These are phyloP conservation scores for Eucalyptus sideroxylon DNA, from an alignment of 345 rosid species.

Conservation along the genomic window DNA sequence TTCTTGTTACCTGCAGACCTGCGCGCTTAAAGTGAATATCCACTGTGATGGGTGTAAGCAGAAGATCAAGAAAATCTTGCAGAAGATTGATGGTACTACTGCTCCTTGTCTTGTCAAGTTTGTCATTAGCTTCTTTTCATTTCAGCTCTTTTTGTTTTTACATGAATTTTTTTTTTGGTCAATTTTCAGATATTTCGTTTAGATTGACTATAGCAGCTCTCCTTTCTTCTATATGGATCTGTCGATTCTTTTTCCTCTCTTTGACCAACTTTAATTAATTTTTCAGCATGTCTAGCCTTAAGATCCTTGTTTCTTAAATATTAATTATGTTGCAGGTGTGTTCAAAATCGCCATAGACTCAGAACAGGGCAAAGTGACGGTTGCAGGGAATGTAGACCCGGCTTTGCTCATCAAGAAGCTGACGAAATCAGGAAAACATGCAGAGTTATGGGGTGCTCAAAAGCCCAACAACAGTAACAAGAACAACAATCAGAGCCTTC, in stretches of 20 bases:
- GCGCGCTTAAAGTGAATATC: conserved; percentile 85
- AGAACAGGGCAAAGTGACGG: conserved; percentile 86
- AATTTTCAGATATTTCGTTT: neutral
- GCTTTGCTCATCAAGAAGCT: conserved; percentile 68
- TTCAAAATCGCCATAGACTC: conserved; percentile 64
- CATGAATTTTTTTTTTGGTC: neutral
- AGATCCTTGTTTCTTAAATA: neutral
- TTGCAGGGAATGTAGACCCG: conserved; percentile 74
- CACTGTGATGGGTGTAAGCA: conserved; percentile 95
- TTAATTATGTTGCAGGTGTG: conserved; percentile 31
- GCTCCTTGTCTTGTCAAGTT: neutral
- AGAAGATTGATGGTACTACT: conserved; percentile 84
- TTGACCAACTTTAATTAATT: neutral
- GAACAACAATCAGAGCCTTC: conserved; percentile 53
- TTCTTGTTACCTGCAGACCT: conserved; percentile 50
- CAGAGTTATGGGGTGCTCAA: conserved; percentile 70
- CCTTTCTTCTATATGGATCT: neutral
- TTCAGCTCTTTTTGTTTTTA: neutral
- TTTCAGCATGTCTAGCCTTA: neutral
- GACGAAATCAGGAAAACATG: conserved; percentile 80
- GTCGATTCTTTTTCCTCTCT: neutral
- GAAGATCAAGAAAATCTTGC: conserved; percentile 84
- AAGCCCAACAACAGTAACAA: conserved; percentile 22
- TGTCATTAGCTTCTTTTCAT: neutral
- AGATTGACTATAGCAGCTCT: neutral